Evolutionary conservation across 148 eudicot genomes (phyloP).

Genomic region (Rhododendron henanense): DNA sequence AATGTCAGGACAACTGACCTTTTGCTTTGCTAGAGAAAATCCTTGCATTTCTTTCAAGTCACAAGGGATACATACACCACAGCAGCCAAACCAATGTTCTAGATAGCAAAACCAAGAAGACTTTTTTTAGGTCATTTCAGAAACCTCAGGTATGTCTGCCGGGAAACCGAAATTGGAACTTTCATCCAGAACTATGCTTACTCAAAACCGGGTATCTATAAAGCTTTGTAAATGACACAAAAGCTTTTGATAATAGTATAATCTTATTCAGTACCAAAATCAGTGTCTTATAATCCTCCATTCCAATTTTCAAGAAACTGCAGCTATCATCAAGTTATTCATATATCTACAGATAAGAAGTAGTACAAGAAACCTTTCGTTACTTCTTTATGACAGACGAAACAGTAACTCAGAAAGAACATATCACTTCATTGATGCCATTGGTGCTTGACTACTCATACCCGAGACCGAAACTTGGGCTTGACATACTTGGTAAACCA

Average conservation of each 20-base stretch:
- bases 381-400: neutral
- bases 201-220: neutral
- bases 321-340: neutral
- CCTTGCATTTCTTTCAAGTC: neutral
- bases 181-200: neutral
- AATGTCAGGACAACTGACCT: neutral
- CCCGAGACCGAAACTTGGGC: neutral
- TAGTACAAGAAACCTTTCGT: neutral
- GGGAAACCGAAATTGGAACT: neutral
- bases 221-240: neutral
- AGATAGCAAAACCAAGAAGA: too few species aligned
- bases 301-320: neutral
- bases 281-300: neutral
- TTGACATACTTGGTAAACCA: slow-evolving; percentile 34
- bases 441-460: neutral
- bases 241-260: neutral
- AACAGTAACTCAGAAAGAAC: neutral
- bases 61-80: neutral
- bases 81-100: too few species aligned
- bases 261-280: too few species aligned
- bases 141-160: neutral
- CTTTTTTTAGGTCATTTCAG: neutral
- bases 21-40: neutral
- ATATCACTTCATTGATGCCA: neutral
- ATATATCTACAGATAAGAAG: neutral